These are phyloP conservation scores for Brasenia schreberi DNA, from an alignment of 164 flowering plant genomes.

Conservation along the genomic window DNA sequence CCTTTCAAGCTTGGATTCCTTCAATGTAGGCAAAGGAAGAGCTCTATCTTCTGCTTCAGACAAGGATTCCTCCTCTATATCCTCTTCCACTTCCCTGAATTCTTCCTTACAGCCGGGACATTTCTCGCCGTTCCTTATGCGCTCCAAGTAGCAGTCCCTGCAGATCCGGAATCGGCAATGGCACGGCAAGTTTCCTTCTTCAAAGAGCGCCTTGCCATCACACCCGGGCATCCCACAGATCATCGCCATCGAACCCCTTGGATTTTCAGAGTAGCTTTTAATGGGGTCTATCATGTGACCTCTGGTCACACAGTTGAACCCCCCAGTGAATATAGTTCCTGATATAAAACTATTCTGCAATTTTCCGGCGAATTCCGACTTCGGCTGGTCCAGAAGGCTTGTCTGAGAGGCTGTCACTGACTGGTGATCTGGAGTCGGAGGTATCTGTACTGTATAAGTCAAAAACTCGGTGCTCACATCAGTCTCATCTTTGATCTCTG, in stretches of 20 bases:
- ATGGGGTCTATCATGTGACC: constrained; percentile 45
- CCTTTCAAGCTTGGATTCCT: constrained; percentile 29
- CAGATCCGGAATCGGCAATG: constrained; percentile 77
- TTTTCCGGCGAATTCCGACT: constrained; percentile 4
- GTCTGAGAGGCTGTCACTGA: constrained; percentile 27
- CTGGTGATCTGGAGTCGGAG: constrained; percentile 71
- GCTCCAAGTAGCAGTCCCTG: constrained; percentile 55
- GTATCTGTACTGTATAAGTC: constrained; percentile 71
- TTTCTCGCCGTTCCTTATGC: constrained; percentile 31
- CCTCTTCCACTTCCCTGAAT: constrained; percentile 24
- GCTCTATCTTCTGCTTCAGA: constrained; percentile 62
- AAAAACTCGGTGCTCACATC: constrained; percentile 40
- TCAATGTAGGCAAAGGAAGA: constrained; percentile 48
- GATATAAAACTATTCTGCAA: constrained; percentile 31
- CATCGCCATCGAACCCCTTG: constrained; percentile 5
- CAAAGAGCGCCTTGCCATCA: constrained; percentile 40
- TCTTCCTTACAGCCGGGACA: constrained; percentile 86
- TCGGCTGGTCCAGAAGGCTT: constrained; percentile 20
- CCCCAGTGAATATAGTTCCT: constrained; percentile 75
- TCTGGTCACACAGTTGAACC: constrained; percentile 54
- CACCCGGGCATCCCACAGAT: constrained; percentile 68
- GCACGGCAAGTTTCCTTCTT: constrained; percentile 21
- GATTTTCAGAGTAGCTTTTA: constrained; percentile 15
- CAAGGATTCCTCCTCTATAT: constrained; percentile 16
- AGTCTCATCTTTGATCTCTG: constrained; percentile 23